Evolutionary conservation across 352 stramenopile species (phyloP).

Genomic region (Thalassiosira mediterranea): DNA sequence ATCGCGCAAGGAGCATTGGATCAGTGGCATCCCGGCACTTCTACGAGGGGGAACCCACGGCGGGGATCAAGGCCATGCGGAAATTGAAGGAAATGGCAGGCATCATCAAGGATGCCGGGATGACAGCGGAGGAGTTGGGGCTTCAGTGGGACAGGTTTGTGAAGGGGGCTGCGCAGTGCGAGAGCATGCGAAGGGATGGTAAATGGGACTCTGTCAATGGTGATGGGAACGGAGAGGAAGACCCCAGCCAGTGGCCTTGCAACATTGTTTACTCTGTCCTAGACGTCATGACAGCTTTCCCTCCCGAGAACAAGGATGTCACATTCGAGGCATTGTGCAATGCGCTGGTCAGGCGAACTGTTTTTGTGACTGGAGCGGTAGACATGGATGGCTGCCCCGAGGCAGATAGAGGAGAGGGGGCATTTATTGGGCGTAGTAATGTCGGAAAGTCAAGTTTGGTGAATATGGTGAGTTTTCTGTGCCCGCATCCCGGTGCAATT

Average conservation of each 20-base stretch:
- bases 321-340: slow-evolving; percentile 83
- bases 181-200: slow-evolving; percentile 66
- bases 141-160: slow-evolving; percentile 77
- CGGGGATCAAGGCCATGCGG: slow-evolving; percentile 58
- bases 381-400: slow-evolving; percentile 71
- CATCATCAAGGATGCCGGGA: slow-evolving; percentile 54
- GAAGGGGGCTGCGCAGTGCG: slow-evolving; percentile 72
- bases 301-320: slow-evolving; percentile 76
- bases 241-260: slow-evolving; percentile 58
- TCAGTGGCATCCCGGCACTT: slow-evolving; percentile 80
- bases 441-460: slow-evolving; percentile 82
- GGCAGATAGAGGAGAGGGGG: slow-evolving; percentile 77
- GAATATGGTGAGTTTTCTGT: slow-evolving; percentile 69
- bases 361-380: slow-evolving; percentile 83
- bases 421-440: slow-evolving; percentile 84
- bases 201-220: slow-evolving; percentile 20
- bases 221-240: slow-evolving; percentile 13
- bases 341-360: slow-evolving; percentile 71
- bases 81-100: slow-evolving; percentile 68
- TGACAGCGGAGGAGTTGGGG: slow-evolving; percentile 50
- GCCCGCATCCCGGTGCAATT: too few species aligned
- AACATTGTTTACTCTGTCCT: slow-evolving; percentile 82
- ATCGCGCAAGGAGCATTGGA: slow-evolving; percentile 64
- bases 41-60: slow-evolving; percentile 64
- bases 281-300: slow-evolving; percentile 78